Evolutionary conservation across 176 grass and related monocot species (phyloP).

Genomic region (Musa troglodytarum): DNA sequence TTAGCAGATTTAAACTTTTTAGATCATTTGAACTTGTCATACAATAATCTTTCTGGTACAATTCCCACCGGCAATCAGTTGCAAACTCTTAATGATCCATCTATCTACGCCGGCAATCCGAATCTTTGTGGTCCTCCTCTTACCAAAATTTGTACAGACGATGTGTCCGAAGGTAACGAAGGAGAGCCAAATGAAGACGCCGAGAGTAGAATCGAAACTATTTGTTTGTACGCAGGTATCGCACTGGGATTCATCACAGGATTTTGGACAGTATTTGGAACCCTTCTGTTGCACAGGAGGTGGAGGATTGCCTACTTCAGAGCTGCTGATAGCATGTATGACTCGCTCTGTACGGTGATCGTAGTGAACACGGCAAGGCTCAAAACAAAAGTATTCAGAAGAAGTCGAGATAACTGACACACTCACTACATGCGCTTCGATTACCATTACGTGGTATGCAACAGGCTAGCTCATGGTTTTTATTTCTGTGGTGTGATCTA

Average conservation of each 20-base stretch:
- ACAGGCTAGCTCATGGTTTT: no score
- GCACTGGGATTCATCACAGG: conserved; percentile 21
- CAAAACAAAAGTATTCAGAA: no score
- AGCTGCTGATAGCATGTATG: conserved; percentile 10
- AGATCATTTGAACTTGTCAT: neutral
- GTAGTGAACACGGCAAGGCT: neutral
- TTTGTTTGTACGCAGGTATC: conserved; percentile 2
- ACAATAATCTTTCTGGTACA: neutral
- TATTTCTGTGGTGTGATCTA: no score
- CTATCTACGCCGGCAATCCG: neutral
- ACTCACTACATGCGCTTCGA: no score
- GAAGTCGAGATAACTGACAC: no score
- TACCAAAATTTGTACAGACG: neutral
- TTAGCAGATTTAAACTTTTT: neutral
- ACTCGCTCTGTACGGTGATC: neutral
- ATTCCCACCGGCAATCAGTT: neutral
- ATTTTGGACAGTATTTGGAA: conserved; percentile 26
- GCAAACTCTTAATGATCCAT: neutral
- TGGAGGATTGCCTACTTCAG: conserved; percentile 25
- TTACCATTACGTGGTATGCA: no score
- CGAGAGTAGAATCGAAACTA: neutral
- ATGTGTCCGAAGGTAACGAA: neutral
- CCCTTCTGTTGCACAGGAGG: conserved; percentile 13
- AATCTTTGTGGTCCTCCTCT: neutral
- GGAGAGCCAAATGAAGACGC: neutral